Evolutionary conservation across 371 early-diverging fungal genomes (phyloP), one percentile per base, ranked within the genome.

Genomic region (Saksenaea vasiformis): DNA sequence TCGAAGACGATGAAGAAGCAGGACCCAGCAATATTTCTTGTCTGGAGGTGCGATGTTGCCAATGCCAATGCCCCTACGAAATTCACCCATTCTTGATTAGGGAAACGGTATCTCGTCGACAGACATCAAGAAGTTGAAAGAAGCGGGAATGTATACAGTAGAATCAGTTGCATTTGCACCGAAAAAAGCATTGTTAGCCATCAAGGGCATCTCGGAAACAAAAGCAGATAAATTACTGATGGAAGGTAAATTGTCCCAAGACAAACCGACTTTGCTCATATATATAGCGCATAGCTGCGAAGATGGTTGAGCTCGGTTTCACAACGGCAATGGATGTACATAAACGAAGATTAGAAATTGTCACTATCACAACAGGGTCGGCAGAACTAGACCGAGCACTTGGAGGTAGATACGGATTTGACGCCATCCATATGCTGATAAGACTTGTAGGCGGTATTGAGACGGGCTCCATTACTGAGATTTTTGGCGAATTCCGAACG

Each of bases 401-500:
- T 15, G 97, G 96, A 61, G 97, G 92, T 80, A 73, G 58, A 64
- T 28, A 53, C 57, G 15, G 15, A 17, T n/a, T 3, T 51, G 41
- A n/a, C 37, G 28, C 28, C 44, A 17, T 35, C 15, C n/a, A 26
- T 36, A 43, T 38, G 7, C 28, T 19, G n/a, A 13, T 53, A 34
- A 11, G 17, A 22, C n/a, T n/a, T n/a, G 28, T 35, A 86, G 93
- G 96, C 56, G 99, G 99, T 19, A 83, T 99, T 58, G 99, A 99
- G 74, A 97, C 99, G 3, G 99, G 99, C 1, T 88, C 93, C 5
- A 99, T 99, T 61, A 99, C 99, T 17, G 99, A 99, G 74, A 84
- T 99, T 2, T 99, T 99, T 91, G 99, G 99, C 26, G 99, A 99
- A 79, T 99, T 99, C 76, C 86, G 99, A 68, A 99, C 99, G 2